phyloP scores from a whole-genome alignment of 495 filamentous ascomycete species.

The Penicillium riverlandense region DNA sequence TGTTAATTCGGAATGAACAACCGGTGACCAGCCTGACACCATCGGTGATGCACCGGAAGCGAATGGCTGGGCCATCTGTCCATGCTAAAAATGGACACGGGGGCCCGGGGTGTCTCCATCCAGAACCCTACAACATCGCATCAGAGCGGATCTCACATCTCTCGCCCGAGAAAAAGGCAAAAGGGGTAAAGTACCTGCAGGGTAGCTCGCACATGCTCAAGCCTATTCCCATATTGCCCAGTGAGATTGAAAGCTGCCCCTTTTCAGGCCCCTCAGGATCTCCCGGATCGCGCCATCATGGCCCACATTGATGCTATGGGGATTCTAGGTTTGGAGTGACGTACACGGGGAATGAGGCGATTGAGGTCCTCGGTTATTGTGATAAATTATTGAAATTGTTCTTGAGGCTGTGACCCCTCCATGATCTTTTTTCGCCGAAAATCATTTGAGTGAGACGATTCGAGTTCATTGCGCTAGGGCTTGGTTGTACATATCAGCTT shows the following conservation, averaged over 20 bases:
- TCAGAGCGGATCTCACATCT: background rate
- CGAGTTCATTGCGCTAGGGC: too few species aligned
- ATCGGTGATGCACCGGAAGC: background rate
- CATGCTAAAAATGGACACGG: too few species aligned
- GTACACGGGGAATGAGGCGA: constrained; percentile 6
- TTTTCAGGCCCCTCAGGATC: constrained; percentile 1
- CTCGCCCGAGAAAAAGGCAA: constrained; percentile 15
- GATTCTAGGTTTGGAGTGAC: constrained; percentile 23
- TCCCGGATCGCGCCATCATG: constrained; percentile 31
- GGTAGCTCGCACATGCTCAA: background rate
- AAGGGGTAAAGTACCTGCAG: background rate
- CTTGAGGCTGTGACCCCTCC: too few species aligned
- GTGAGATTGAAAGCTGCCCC: background rate
- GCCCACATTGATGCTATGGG: constrained; percentile 35
- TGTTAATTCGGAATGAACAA: background rate
- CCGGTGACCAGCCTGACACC: background rate
- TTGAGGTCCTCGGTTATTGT: constrained; percentile 6
- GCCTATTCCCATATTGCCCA: constrained; percentile 2
- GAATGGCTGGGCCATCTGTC: background rate
- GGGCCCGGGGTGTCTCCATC: too few species aligned
- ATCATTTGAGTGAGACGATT: too few species aligned
- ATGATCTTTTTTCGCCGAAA: too few species aligned
- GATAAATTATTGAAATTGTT: background rate
- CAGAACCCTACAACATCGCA: background rate
- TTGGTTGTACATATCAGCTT: too few species aligned